Base-by-base conservation (phyloP, 371 early-diverging fungal genomes). In the Chytridium lagenaria region DNA sequence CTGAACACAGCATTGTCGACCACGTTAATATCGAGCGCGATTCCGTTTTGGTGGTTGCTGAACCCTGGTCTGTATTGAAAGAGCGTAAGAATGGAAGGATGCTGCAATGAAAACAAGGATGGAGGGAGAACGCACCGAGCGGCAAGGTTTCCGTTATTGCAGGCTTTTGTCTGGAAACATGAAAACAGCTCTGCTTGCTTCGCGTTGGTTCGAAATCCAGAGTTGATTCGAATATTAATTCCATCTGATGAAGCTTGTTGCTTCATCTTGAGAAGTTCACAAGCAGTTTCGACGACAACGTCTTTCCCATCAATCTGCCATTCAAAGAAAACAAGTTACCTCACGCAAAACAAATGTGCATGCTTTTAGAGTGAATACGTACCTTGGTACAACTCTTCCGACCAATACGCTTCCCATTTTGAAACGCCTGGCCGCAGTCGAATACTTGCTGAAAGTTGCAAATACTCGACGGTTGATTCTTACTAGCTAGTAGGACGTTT, bases 11-110 rank as follows among this genome's bases (percentile, higher is more conserved):
- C 44, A 28, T 22, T 22, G 49, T 68, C n/a, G 37, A 40, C 68
- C 33, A 50, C 44, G 28, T 68, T 68, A 37, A 68, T n/a, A 31
- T 68, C 68, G 28, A 68, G 68, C 16, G 68, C 68, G 33, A 33
- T 68, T 16, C 68, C 68, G 57, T 68, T 68, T 68, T 68, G 68
- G 57, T 68, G 68, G 33, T 68, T 68, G 57, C 44, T 40, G 33
- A 68, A 68, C 55, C 68, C 68, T 0, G 68, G 68, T n/a, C 28
- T 68, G 38, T 37, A 37, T 44, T 19, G 44, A 12, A 44, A 12
- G 7, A 44, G 12, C 44, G 44, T 19, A 44, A 44, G 44, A 44
- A 44, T 12, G 44, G 19, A 44, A 44, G 19, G 44, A 44, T n/a
- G n/a, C n/a, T n/a, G n/a, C 7, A 44, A 44, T 12, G 44, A 44